A percentile compares a stretch with the other conserved stretches of the same genome.
Conservation (phyloP, 495 filamentous ascomycete species). For the Podospora conica region DNA sequence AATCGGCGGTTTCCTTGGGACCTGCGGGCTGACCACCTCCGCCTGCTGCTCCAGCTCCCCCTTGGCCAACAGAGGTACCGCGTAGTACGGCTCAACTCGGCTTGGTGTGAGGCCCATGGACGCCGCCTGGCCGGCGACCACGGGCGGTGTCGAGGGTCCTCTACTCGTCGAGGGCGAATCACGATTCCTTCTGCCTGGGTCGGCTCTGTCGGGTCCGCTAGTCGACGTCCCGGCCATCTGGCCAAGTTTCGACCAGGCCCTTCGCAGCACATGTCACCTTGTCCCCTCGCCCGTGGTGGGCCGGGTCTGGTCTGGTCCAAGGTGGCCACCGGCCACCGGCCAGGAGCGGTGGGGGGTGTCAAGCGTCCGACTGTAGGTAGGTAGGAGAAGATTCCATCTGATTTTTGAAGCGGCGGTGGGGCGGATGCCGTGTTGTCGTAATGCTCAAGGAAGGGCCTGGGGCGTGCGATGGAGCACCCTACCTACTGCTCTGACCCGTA, state of each 20-base stretch:
- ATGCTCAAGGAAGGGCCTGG: neutral
- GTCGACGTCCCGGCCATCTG: too few relatives aligned
- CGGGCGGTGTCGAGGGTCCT: neutral
- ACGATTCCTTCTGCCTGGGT: neutral
- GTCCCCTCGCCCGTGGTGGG: neutral
- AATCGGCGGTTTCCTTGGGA: slow-evolving; percentile 11
- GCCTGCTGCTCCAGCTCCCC: neutral
- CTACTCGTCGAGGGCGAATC: neutral
- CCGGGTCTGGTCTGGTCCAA: neutral
- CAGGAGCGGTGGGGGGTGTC: neutral
- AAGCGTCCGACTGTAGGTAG: neutral
- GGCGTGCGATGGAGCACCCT: neutral
- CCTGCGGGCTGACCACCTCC: neutral
- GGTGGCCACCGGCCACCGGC: neutral
- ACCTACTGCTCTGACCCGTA: neutral
- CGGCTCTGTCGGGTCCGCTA: too few relatives aligned
- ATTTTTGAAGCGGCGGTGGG: slow-evolving; percentile 7
- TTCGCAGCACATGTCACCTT: too few relatives aligned
- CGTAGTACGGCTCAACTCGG: slow-evolving; percentile 10
- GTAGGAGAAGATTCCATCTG: neutral
- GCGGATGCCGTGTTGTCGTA: slow-evolving; percentile 10
- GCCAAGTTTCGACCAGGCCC: too few relatives aligned
- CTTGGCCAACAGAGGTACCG: neutral
- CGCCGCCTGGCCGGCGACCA: neutral
- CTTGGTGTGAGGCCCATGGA: slow-evolving; percentile 1